phyloP scores from a whole-genome alignment of 2,329 filamentous ascomycete species.

The Achaetomium macrosporum region DNA sequence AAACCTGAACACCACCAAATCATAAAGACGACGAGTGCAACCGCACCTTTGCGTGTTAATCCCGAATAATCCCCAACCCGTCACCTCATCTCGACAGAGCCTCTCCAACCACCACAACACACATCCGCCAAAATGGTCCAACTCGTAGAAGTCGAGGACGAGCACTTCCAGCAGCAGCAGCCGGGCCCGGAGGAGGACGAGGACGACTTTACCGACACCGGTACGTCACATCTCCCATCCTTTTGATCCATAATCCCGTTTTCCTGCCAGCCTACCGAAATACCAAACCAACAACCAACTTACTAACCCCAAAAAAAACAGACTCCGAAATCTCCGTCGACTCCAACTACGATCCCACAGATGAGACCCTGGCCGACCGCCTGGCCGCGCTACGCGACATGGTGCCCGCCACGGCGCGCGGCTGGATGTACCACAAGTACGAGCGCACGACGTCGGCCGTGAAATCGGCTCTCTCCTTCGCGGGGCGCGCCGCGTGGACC shows the following conservation, averaged over 20 bases:
- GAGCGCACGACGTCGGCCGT: slow-evolving; percentile 51
- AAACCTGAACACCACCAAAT: not conserved
- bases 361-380: slow-evolving; percentile 61
- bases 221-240: slow-evolving; percentile 43
- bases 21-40: not conserved
- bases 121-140: slow-evolving; percentile 71
- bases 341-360: slow-evolving; percentile 57
- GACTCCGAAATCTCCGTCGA: slow-evolving; percentile 83
- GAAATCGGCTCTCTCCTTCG: slow-evolving; percentile 58
- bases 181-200: slow-evolving; percentile 72
- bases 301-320: slow-evolving; percentile 29
- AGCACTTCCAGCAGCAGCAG: slow-evolving; percentile 76
- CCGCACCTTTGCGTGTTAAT: not conserved
- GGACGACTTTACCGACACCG: slow-evolving; percentile 89
- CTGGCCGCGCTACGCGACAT: slow-evolving; percentile 70
- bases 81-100: too few relatives aligned
- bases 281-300: not conserved
- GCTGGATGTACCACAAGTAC: slow-evolving; percentile 58
- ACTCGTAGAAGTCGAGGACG: slow-evolving; percentile 93
- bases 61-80: not conserved
- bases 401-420: slow-evolving; percentile 65
- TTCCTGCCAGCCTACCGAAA: not conserved
- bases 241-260: not conserved
- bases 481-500: slow-evolving; percentile 86
- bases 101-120: slow-evolving; percentile 2